Evolutionary conservation across 768 basidiomycete species (phyloP).

Genomic region (Cystobasidium ongulense): DNA sequence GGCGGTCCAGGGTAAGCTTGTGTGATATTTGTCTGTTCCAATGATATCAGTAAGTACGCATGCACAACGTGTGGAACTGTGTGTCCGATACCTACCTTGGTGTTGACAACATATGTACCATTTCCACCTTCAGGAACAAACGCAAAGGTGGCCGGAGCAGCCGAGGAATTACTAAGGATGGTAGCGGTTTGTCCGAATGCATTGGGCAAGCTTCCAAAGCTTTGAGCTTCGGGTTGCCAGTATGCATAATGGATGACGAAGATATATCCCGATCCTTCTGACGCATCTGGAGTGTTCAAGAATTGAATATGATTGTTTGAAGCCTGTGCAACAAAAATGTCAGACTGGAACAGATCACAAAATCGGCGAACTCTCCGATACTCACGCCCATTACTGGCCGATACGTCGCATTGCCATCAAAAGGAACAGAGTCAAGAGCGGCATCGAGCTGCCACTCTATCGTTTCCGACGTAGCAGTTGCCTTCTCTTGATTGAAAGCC

Average conservation of each 20-base stretch:
- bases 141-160: constrained; percentile 12
- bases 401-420: not conserved
- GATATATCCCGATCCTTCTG: not conserved
- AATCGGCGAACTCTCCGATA: not conserved
- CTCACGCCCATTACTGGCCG: constrained; percentile 26
- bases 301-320: constrained; percentile 30
- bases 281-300: not conserved
- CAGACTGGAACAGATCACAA: too few relatives aligned
- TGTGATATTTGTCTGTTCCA: constrained; percentile 17
- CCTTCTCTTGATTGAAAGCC: not conserved
- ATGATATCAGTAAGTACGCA: not conserved
- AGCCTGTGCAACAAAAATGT: not conserved
- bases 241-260: constrained; percentile 26
- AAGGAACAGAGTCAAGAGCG: not conserved
- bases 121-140: constrained; percentile 13
- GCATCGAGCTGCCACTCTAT: constrained; percentile 5
- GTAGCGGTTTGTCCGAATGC: constrained; percentile 9
- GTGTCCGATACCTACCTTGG: not conserved
- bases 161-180: constrained; percentile 26
- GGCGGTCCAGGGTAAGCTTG: constrained; percentile 4
- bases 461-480: not conserved
- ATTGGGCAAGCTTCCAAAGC: not conserved
- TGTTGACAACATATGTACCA: constrained; percentile 18
- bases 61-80: not conserved
- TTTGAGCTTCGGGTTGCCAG: constrained; percentile 15